Base-by-base conservation (phyloP, 2,329 filamentous ascomycete genomes). In the Parasarocladium wereldwijsianum region DNA sequence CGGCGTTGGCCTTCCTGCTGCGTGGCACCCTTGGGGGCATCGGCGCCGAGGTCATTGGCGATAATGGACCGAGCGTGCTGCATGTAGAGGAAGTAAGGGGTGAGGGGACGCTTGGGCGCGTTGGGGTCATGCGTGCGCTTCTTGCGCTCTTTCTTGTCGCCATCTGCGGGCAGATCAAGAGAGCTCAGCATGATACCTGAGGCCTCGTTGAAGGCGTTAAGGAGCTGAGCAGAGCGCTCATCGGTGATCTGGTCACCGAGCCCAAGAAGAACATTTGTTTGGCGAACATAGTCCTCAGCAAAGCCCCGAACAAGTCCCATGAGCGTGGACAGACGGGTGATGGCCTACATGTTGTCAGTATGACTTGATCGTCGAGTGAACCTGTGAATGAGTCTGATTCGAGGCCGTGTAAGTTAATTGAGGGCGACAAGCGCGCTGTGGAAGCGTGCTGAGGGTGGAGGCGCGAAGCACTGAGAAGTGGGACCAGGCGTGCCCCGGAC, bases 71-170 rank as follows among this genome's bases (percentile, higher is more conserved):
- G 80, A 39, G 84, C 84, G 39, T 80, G 77, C 53, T 92, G 80
- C 66, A 93, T 84, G 62, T 85, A 96, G 36, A 94, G 63, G 64
- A 96, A 93, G 63, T 92, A 94, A 3, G 87, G 85, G 5, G 87
- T 96, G 47, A 94, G 57, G 7, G 87, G 86, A 29, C 86, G 76
- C 70, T 94, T 96, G 36, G 87, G 87, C 6, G 86, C 86, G 53
- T 93, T 93, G 42, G 86, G 86, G 52, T 96, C 87, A 47, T 81
- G 76, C 24, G 74, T 75, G 37, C 76, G 72, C 65, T 86, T 86
- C 68, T 90, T 87, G 55, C 81, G 77, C 66, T 90, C 85, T 67
- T 85, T 85, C 68, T 84, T 80, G 45, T 74, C 69, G 20, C 28
- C 27, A 8, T 61, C 66, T 2, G 55, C 58, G 15, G 65, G 63